These are phyloP conservation scores for Westerdykella sp. DNA, from an alignment of 2,329 filamentous ascomycete species.

Conservation along the genomic window DNA sequence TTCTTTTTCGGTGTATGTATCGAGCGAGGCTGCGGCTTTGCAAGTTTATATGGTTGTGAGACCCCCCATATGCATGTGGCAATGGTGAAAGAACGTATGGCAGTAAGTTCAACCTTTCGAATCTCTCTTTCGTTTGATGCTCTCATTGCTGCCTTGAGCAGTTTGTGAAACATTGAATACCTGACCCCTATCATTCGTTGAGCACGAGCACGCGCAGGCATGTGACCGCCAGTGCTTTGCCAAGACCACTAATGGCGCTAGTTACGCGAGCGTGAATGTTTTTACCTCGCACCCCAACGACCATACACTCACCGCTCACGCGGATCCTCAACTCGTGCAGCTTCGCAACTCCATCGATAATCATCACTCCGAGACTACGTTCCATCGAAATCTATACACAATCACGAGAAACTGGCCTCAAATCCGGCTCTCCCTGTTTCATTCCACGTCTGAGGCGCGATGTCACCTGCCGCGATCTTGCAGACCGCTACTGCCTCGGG, in stretches of 20 bases:
- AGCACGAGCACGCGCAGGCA: constrained; percentile 12
- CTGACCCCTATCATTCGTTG: neutral
- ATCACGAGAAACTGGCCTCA: too few species aligned
- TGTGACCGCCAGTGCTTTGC: constrained; percentile 25
- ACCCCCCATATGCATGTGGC: too few species aligned
- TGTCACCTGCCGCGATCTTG: constrained; percentile 31
- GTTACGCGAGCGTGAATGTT: constrained; percentile 37
- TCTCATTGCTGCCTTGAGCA: too few species aligned
- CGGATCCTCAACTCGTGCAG: constrained; percentile 6
- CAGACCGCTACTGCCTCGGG: constrained; percentile 17
- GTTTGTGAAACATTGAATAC: too few species aligned
- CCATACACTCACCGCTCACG: constrained; percentile 18
- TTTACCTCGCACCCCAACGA: constrained; percentile 29
- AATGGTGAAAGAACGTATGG: too few species aligned
- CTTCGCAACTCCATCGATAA: constrained; percentile 20
- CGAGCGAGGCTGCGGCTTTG: too few species aligned
- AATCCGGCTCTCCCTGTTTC: constrained; percentile 3
- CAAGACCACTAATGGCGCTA: constrained; percentile 26
- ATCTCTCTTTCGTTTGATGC: too few species aligned
- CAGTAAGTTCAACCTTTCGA: too few species aligned
- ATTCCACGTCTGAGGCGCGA: constrained; percentile 22
- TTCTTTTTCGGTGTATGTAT: too few species aligned
- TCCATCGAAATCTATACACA: constrained; percentile 1
- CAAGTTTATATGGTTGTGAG: too few species aligned
- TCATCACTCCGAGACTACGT: constrained; percentile 13